Percentiles rank a stretch among this genome's conserved stretches.
phyloP scores from a whole-genome alignment of 1,284 basidiomycete species.

The Irpex sp. region DNA sequence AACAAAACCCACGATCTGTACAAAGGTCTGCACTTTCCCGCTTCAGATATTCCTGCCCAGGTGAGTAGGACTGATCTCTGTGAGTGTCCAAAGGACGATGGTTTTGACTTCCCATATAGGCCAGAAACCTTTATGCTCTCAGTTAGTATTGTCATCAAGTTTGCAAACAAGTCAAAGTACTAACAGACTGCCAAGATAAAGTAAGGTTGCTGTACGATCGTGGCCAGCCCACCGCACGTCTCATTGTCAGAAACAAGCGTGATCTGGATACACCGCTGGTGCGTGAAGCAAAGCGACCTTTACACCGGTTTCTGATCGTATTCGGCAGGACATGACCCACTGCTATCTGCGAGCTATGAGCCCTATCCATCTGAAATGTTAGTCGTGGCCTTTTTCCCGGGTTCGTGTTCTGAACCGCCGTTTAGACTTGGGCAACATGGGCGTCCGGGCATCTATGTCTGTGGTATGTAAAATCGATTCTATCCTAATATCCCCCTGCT shows the following conservation, averaged over 20 bases:
- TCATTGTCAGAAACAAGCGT: constrained; percentile 64
- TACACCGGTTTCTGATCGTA: constrained; percentile 4
- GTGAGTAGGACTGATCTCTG: constrained; percentile 23
- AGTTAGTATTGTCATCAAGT: constrained; percentile 15
- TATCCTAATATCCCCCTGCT: background rate
- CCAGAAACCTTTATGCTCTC: constrained; percentile 26
- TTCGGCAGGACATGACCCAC: constrained; percentile 76
- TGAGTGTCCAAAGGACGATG: background rate
- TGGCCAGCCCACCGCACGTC: constrained; percentile 71
- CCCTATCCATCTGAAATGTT: constrained; percentile 85
- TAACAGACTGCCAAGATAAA: constrained; percentile 49
- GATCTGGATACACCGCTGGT: constrained; percentile 75
- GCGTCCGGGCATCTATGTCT: constrained; percentile 83
- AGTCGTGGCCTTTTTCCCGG: constrained; percentile 17
- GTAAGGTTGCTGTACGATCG: constrained; percentile 83
- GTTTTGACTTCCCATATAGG: constrained; percentile 13
- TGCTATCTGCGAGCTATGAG: constrained; percentile 87
- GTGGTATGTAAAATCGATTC: constrained; percentile 45
- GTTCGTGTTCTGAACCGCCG: constrained; percentile 6
- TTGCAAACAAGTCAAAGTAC: constrained; percentile 10
- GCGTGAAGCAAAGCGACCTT: constrained; percentile 29
- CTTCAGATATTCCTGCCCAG: constrained; percentile 56
- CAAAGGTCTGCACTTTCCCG: constrained; percentile 70
- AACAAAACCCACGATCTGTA: constrained; percentile 77
- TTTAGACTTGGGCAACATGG: constrained; percentile 76